Evolutionary conservation across 352 stramenopile genomes (phyloP).

Genomic region (Phytophthora podocarpi): DNA sequence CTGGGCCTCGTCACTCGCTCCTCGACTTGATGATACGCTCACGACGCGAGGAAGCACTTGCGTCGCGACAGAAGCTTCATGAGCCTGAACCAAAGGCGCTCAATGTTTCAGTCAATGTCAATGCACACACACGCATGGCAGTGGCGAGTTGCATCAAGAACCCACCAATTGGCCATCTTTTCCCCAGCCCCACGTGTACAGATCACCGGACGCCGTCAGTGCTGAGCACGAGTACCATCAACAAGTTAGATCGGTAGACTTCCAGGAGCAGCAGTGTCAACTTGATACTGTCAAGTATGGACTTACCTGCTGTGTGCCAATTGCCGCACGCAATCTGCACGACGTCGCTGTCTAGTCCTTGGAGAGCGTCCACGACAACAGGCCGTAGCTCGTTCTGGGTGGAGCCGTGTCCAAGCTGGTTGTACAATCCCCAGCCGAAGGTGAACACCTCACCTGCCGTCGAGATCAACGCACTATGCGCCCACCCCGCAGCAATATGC

Average conservation of each 20-base stretch:
- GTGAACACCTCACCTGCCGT: constrained; percentile 49
- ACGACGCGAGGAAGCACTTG: constrained; percentile 60
- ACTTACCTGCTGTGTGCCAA: constrained; percentile 71
- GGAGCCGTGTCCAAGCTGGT: constrained; percentile 70
- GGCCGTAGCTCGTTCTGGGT: constrained; percentile 44
- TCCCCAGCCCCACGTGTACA: constrained; percentile 86
- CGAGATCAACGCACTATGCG: constrained; percentile 57
- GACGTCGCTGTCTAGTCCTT: constrained; percentile 56
- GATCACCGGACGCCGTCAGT: constrained; percentile 58
- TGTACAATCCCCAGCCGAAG: constrained; percentile 82
- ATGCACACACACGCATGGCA: background rate
- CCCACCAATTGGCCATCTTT: constrained; percentile 72
- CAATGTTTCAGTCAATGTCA: no score
- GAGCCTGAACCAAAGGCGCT: constrained; percentile 16
- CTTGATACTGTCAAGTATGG: background rate
- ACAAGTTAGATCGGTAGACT: constrained; percentile 11
- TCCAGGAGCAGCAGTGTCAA: background rate
- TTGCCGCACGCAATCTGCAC: constrained; percentile 64
- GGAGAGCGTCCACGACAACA: constrained; percentile 43
- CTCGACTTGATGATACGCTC: constrained; percentile 25
- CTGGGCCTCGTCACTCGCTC: constrained; percentile 26
- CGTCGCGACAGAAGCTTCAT: constrained; percentile 19
- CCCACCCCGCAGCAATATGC: constrained; percentile 50
- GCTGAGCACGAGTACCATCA: constrained; percentile 20
- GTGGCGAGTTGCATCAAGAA: constrained; percentile 6